Percentiles rank a stretch among this genome's conserved stretches.
phyloP scores from a whole-genome alignment of 78 protist species.

The Chrysochromulina tobinii region DNA sequence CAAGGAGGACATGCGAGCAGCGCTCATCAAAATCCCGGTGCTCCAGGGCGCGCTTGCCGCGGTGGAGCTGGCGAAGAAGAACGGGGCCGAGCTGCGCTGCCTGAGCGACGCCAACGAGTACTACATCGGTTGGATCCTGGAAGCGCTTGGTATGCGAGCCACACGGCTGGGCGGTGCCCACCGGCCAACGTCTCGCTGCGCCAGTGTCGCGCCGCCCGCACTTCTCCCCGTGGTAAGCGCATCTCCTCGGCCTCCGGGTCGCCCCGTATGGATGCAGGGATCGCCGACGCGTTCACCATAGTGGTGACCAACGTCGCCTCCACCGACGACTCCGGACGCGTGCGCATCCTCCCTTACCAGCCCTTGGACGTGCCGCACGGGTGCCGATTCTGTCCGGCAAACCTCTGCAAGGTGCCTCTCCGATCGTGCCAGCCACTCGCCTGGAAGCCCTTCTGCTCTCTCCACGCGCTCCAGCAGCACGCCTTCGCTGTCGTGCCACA shows the following conservation, averaged over 20 bases:
- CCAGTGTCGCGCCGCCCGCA: too few species aligned
- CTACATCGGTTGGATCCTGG: background rate
- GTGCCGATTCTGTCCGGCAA: background rate
- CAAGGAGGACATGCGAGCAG: too few species aligned
- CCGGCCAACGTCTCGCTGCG: too few species aligned
- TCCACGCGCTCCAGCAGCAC: too few species aligned
- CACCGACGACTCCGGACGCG: background rate
- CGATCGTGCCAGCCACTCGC: too few species aligned
- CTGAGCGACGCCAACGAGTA: background rate
- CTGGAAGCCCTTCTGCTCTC: too few species aligned
- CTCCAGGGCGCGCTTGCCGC: background rate
- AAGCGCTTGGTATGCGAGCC: background rate
- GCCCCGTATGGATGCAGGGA: too few species aligned
- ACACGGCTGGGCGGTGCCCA: too few species aligned
- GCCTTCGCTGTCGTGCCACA: too few species aligned
- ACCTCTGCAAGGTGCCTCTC: background rate
- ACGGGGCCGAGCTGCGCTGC: background rate
- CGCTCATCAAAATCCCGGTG: too few species aligned
- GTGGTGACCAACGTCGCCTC: background rate
- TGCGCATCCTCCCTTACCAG: background rate
- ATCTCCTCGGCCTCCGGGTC: too few species aligned
- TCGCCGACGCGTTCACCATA: background rate
- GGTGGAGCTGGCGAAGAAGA: background rate
- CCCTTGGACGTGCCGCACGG: background rate
- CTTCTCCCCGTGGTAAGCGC: too few species aligned